Evolutionary conservation across 805 yeast species (phyloP), one percentile per base, ranked within the genome.

Genomic region (Candida glaebosa): DNA sequence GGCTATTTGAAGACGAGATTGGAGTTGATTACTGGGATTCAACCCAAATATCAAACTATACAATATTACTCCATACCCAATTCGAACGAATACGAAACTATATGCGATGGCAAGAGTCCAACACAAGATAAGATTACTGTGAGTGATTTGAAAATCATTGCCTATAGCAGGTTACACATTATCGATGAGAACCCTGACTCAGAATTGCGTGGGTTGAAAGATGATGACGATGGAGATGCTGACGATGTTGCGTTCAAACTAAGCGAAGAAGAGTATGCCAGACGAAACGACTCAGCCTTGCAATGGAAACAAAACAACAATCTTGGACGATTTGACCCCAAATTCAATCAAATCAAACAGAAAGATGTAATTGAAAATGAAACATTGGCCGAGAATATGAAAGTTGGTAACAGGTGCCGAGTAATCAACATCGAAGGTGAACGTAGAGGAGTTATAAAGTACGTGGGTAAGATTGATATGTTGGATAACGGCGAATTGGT

Each of bases 21-120:
- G 8, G 93, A 85, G 51, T 71, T 68, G 26, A 77, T 86, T 45
- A 85, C 95, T 0, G 96, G 96, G 2, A 76, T 87, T 19, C 78
- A 81, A 3, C 82, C 87, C 3, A 46, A 53, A 10, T 64, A 58
- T 44, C 95, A 83, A 54, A 63, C 62, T 12, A 54, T 82, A 12
- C 69, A 69, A 41, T 59, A 77, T 28, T 79, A 76, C 50, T 63
- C 67, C 6, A 51, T 61, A 3, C 56, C 67, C 5, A 55, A 62
- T 33, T 62, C 75, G 45, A 60, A 62, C 51, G 71, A 64, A 38
- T 55, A 57, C 57, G 37, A 45, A 24, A 58, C 60, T 43, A 42
- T 62, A n/a, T 37, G 53, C 7, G 53, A 53, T 16, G 47, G 55
- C 4, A 36, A 30, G 6, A 18, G 40, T 2, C 49, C 46, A 31